Percentiles rank a stretch among this genome's conserved stretches.
Conservation (phyloP, 441 rosid genomes). For the Omphalea diandra region DNA sequence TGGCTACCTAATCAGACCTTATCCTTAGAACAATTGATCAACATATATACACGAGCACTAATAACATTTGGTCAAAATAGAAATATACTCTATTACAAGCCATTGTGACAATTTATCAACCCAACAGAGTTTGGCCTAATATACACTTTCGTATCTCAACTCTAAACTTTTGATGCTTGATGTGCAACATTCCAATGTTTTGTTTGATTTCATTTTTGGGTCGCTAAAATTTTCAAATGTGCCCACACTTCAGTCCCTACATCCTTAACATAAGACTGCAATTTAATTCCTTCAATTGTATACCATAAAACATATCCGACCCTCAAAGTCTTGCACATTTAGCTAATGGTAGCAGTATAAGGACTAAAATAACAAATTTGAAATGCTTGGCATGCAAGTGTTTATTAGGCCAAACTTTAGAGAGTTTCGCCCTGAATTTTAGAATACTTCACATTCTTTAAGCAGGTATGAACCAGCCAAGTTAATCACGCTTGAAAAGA, state of each 20-base stretch:
- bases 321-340: too few species aligned
- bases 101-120: not conserved
- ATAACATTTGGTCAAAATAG: not conserved
- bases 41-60: not conserved
- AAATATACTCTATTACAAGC: not conserved
- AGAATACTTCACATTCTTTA: not conserved
- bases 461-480: not conserved
- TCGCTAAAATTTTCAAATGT: too few species aligned
- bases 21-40: not conserved
- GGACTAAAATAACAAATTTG: too few species aligned
- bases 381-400: too few species aligned
- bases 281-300: too few species aligned
- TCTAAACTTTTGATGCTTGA: not conserved
- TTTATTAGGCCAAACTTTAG: not conserved
- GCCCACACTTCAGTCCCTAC: too few species aligned
- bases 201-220: too few species aligned
- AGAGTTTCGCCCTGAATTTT: not conserved
- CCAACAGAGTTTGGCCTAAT: not conserved
- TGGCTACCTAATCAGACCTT: not conserved
- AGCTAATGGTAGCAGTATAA: too few species aligned
- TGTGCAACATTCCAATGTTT: too few species aligned
- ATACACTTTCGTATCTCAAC: not conserved
- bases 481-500: not conserved
- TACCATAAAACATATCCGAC: not conserved
- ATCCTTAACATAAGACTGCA: too few species aligned